A percentile compares a stretch with the other conserved stretches of the same genome.
Evolutionary conservation across 768 basidiomycete species (phyloP).

Genomic region (Russula abietina): DNA sequence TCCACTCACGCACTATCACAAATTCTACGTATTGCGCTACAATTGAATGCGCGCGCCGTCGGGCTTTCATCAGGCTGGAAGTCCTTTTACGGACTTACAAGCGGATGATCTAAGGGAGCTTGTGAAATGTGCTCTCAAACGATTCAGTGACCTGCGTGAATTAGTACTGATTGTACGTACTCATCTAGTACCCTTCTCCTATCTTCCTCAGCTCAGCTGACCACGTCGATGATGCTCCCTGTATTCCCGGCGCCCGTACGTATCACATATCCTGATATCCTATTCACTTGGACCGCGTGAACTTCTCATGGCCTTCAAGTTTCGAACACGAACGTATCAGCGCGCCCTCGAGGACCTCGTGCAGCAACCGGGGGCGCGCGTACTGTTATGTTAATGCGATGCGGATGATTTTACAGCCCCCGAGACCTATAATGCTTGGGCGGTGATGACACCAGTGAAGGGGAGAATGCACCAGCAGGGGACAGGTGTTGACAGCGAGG

Average conservation of each 20-base stretch:
- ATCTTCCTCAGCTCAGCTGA: not conserved
- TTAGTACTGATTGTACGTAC: constrained; percentile 56
- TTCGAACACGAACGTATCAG: constrained; percentile 52
- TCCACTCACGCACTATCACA: constrained; percentile 37
- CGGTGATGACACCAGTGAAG: constrained; percentile 1
- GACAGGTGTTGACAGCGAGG: not conserved
- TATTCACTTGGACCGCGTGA: constrained; percentile 56
- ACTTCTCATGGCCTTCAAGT: constrained; percentile 66
- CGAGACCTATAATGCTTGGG: constrained; percentile 53
- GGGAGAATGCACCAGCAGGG: not conserved
- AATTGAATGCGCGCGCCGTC: constrained; percentile 77
- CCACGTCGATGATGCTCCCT: too few relatives aligned
- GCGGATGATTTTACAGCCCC: constrained; percentile 63
- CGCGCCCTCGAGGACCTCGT: constrained; percentile 47
- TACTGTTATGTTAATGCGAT: constrained; percentile 64
- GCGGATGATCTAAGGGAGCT: constrained; percentile 62
- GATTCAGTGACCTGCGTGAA: constrained; percentile 39
- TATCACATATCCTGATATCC: too few relatives aligned
- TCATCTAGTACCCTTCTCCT: constrained; percentile 24
- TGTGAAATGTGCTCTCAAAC: constrained; percentile 45
- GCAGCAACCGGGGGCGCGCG: constrained; percentile 39
- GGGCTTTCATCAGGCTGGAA: constrained; percentile 68
- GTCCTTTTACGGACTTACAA: constrained; percentile 61
- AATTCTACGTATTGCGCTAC: constrained; percentile 60
- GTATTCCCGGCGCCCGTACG: too few relatives aligned